Conservation (phyloP, 805 yeast species). For the Wilhelminamyces savonicus region DNA sequence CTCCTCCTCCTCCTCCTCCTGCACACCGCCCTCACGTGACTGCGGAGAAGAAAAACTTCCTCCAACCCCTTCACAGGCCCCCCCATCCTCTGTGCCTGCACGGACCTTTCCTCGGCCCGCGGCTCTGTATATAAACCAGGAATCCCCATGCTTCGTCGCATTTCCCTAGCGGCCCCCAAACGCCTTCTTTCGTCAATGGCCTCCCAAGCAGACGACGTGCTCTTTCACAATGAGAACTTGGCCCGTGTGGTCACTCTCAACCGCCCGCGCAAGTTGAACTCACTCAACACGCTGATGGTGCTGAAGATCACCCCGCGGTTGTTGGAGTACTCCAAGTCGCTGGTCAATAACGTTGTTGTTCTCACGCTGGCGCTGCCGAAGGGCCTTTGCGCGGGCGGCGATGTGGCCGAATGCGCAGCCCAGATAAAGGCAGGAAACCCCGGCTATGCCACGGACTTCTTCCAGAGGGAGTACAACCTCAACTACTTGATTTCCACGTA, state of each 20-base stretch:
- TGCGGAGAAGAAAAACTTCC: too few relatives aligned
- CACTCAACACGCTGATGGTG: constrained; percentile 75
- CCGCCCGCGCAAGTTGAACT: constrained; percentile 79
- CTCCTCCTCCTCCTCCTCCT: too few relatives aligned
- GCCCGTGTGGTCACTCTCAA: constrained; percentile 73
- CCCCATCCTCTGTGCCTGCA: too few relatives aligned
- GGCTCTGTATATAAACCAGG: too few relatives aligned
- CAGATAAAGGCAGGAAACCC: constrained; percentile 44
- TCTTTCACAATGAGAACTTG: constrained; percentile 54
- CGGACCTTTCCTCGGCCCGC: too few relatives aligned
- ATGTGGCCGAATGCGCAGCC: constrained; percentile 74
- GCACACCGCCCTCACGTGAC: too few relatives aligned
- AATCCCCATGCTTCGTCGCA: too few relatives aligned
- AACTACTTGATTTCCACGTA: constrained; percentile 78
- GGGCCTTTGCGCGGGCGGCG: constrained; percentile 95
- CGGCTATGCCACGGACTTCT: constrained; percentile 53
- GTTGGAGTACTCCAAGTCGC: constrained; percentile 68
- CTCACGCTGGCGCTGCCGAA: constrained; percentile 60
- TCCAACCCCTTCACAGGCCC: too few relatives aligned
- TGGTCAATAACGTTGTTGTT: constrained; percentile 56
- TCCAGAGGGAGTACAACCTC: constrained; percentile 74
- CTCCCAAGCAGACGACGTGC: constrained; percentile 63
- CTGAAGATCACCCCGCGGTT: constrained; percentile 64
- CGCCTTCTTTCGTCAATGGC: too few relatives aligned
- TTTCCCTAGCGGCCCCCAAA: too few relatives aligned